These are phyloP conservation scores for Turritis glabra DNA, from an alignment of 345 rosid species.

Conservation along the genomic window DNA sequence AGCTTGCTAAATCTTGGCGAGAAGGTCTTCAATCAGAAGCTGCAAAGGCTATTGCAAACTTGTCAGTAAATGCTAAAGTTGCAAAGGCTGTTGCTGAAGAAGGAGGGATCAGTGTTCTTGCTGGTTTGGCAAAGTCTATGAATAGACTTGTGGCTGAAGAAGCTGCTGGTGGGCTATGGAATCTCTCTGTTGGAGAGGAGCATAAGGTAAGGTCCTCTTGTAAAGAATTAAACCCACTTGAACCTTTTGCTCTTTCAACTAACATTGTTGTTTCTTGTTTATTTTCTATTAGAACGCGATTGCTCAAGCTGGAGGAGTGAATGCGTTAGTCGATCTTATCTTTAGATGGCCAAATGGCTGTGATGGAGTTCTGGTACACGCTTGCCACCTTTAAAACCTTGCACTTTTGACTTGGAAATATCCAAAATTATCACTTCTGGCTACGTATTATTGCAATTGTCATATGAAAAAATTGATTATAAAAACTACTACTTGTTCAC, in stretches of 20 bases:
- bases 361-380: conserved; percentile 66
- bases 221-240: background rate
- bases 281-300: conserved; percentile 53
- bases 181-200: conserved; percentile 79
- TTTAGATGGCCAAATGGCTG: conserved; percentile 69
- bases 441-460: background rate
- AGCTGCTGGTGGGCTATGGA: conserved; percentile 87
- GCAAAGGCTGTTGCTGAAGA: conserved; percentile 81
- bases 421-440: background rate
- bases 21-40: conserved; percentile 84
- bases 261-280: conserved; percentile 19
- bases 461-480: background rate
- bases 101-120: conserved; percentile 72
- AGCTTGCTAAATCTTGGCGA: conserved; percentile 68
- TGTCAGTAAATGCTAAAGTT: conserved; percentile 65
- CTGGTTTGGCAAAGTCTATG: conserved; percentile 67
- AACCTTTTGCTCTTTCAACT: conserved; percentile 4
- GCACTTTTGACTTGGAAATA: background rate
- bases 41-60: conserved; percentile 82
- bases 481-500: background rate
- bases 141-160: conserved; percentile 81
- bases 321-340: conserved; percentile 73
- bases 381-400: conserved; percentile 19
- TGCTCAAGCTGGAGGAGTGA: conserved; percentile 76
- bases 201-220: conserved; percentile 55